Evolutionary conservation across 805 yeast genomes (phyloP), one percentile per base, ranked within the genome.

Genomic region (Saturnispora zaruensis): DNA sequence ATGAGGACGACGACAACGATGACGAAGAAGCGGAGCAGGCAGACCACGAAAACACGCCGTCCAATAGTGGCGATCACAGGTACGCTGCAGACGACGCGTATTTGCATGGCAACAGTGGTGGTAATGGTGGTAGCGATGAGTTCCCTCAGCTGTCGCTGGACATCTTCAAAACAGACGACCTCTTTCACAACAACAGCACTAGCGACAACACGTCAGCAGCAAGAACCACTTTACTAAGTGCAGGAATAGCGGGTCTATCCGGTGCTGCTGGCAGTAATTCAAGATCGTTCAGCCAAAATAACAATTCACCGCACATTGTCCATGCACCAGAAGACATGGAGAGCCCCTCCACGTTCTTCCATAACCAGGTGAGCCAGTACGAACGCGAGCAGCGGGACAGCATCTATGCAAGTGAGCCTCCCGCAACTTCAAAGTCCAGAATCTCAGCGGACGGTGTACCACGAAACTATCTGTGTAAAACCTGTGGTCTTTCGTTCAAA

Each of bases 401-500:
- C 21, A 36, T 36, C 11, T 36, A 18, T 36, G 20, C 40, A 16
- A 36, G 23, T 36, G 40, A 36, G 21, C 13, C 32, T 28, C 32
- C 40, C 2, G 7, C 13, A 36, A 20, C 8, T n/a, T 7, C 20
- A 7, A 34, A 36, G 4, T 36, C 40, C 13, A 36, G 18, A 36
- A 16, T 16, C 21, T 16, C 40, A n/a, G 9, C 18, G 7, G 55
- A 65, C 18, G 54, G 52, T n/a, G 36, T 55, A 9, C 32, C 49
- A 9, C 48, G 56, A 23, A 54, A 55, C 16, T 60, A 72, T 57
- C 70, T 76, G 5, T 85, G 95, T 62, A 58, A 63, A 5, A 74
- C 76, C 54, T 85, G 95, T 63, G 63, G 74, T 2, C 68, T 82
- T 67, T 74, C 79, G 33, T 85, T 85, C 63, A 72, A 84, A 48